Base-by-base conservation (phyloP, 2,329 filamentous ascomycete genomes). In the Colletotrichum musae region DNA sequence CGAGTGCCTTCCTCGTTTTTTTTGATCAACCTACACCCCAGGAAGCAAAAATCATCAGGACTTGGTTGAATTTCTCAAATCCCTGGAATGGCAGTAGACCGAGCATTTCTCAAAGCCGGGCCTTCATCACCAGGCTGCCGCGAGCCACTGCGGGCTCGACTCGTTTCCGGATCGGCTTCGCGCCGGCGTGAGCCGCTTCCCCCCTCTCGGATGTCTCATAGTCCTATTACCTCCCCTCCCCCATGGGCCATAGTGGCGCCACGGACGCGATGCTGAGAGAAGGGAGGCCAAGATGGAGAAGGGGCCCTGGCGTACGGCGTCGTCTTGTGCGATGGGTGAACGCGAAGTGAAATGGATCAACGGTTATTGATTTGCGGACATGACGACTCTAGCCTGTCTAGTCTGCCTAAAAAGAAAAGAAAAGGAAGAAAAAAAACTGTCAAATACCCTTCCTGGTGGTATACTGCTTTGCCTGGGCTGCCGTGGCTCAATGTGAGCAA, bases 121-220 rank as follows among this genome's bases (percentile, higher is more conserved):
- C 4, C 21, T 75, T 72, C 60, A 78, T 88, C 72, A 82, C 80
- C 21, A 0, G 86, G 85, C 50, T 85, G 86, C 24, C 88, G 86
- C 72, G 2, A 24, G 21, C 2, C 80, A 88, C 51, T 88, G 86
- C 73, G 80, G 80, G 21, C 52, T 78, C 80, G 16, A 76, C 88
- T 54, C 81, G 84, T 56, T 88, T 88, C 74, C 79, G 77, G 21
- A 77, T 86, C 45, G 78, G 80, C 43, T 87, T 88, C 64, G 81
- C 84, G 0, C 62, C 75, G 0, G 76, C 80, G 51, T 24, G 21
- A 24, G 21, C 21, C 21, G 21, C 21, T 21, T 24, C 2, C 2
- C 21, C 21, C 21, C 21, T 24, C 83, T 85, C 63, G 79, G 86
- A 68, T 87, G 85, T 66, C 70, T 74, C 68, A 74, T 72, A 45